Base-by-base conservation (phyloP, 306 rosid species). In the Gynostemma pentaphyllum region DNA sequence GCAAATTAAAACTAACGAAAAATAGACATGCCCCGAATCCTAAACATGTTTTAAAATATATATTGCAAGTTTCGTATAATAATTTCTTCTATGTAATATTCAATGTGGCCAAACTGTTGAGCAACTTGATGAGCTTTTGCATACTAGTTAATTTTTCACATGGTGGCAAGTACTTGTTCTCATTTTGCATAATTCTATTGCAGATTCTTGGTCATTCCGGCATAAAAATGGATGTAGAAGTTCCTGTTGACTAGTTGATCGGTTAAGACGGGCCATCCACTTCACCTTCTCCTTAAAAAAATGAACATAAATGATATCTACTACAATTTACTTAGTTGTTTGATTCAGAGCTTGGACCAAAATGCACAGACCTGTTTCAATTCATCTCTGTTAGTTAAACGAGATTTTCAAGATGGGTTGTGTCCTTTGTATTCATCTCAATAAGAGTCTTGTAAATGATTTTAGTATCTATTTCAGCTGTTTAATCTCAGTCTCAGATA, bases 141-240 rank as follows among this genome's bases (percentile, higher is more conserved):
- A 11, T 36, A 0, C 44, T 36, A 18, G 28, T 57, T 34, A 14
- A 11, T 19, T 12, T 19, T 19, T 57, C 28, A 4, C n/a, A n/a
- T n/a, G n/a, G n/a, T n/a, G n/a, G n/a, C n/a, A 57, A 45, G 5
- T 57, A 5, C 9, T 19, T 10, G 45, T 39, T 37, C 21, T 24
- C 46, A 15, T 19, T 37, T 53, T 13, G 16, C 2, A 15, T 21
- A 37, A 59, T 37, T 36, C 30, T 21, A 9, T 22, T 2, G 21
- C 91, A 92, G 96, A 83, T 86, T 76, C 74, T 92, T 61, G 79
- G 86, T 45, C 72, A 75, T 39, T 75, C 82, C 39, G 82, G 75
- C 66, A 64, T 84, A 21, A 88, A 78, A 78, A 81, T 92, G 95
- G 84, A 82, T 64, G 95, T 92, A 32, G 94, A 84, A 75, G 83